Base-by-base conservation (phyloP, 1,284 basidiomycete genomes). In the Hypsizygus ulmarius region DNA sequence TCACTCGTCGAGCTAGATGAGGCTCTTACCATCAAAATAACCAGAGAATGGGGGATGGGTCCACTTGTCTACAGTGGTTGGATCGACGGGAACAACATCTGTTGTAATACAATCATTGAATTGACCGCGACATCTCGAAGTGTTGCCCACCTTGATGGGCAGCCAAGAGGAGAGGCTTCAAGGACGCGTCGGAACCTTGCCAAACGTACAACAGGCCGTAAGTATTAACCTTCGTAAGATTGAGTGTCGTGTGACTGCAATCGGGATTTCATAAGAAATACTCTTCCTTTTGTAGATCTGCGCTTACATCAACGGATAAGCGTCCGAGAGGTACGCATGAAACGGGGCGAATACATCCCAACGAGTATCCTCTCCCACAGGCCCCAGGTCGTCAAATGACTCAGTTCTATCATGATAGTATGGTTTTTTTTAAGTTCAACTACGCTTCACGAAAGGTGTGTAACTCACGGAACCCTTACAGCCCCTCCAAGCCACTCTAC, bases 71-170 rank as follows among this genome's bases (percentile, higher is more conserved):
- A 73, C 63, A 1, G 82, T 84, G 3, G 66, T 67, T 1, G 72
- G 71, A 29, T 83, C 74, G 9, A 87, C 84, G 21, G 84, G 84
- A 0, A 87, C 84, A 32, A 85, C 84, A 60, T 88, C 85, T 78
- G 39, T 27, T n/a, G 29, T 14, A 29, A 32, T n/a, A 18, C 37
- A 19, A n/a, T 37, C 32, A 41, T 48, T 14, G 32, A 18, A 41
- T 43, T 18, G 18, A 43, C 10, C 11, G 40, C 9, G 21, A 25
- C 10, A 27, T 11, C 2, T 9, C 25, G 21, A 29, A 2, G 19
- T 9, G 27, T 45, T 15, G 53, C 62, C n/a, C 41, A 77, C 82
- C 84, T 73, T 88, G 84, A 62, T 90, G 87, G 5, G 78, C 84
- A 33, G 79, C 77, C 30, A 90, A 65, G 14, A 90, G 64, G 19